Percentiles rank a stretch among this genome's conserved stretches.
Evolutionary conservation across 2,329 filamentous ascomycete genomes (phyloP).

Genomic region (Talaromyces verruculosus): DNA sequence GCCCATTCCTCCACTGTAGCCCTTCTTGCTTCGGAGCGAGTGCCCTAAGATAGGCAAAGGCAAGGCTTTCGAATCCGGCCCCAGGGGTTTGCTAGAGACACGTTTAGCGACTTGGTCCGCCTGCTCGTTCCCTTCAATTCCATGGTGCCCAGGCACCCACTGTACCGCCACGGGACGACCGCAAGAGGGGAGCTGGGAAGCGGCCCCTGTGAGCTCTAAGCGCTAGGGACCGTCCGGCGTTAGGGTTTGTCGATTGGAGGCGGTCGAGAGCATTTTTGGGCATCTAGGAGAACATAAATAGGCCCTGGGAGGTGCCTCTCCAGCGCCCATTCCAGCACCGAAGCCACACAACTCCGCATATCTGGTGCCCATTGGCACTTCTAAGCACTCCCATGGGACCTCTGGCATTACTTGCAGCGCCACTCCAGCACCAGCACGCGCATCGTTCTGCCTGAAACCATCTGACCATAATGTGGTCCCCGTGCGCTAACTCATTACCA

Average conservation of each 20-base stretch:
- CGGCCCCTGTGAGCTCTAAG: background rate
- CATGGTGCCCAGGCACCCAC: background rate
- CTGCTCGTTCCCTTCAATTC: background rate
- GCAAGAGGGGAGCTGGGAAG: background rate
- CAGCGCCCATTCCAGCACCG: background rate
- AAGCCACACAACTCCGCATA: background rate
- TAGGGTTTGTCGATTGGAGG: background rate
- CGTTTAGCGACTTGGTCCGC: background rate
- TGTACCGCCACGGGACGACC: background rate
- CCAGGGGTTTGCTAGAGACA: background rate
- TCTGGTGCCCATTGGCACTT: background rate
- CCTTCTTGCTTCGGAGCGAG: too few species aligned
- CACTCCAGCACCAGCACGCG: background rate
- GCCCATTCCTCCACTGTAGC: too few species aligned
- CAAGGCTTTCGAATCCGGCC: too few species aligned
- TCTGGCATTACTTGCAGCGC: background rate
- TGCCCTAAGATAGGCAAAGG: too few species aligned
- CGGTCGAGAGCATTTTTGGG: background rate
- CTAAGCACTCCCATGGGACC: background rate
- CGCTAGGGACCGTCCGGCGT: background rate
- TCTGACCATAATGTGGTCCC: background rate
- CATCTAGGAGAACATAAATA: background rate
- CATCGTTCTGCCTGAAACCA: background rate
- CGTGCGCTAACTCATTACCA: too few species aligned
- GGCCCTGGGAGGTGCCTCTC: background rate